Evolutionary conservation across 257 asterid species (phyloP).

Genomic region (Nicotiana tomentosiformis): DNA sequence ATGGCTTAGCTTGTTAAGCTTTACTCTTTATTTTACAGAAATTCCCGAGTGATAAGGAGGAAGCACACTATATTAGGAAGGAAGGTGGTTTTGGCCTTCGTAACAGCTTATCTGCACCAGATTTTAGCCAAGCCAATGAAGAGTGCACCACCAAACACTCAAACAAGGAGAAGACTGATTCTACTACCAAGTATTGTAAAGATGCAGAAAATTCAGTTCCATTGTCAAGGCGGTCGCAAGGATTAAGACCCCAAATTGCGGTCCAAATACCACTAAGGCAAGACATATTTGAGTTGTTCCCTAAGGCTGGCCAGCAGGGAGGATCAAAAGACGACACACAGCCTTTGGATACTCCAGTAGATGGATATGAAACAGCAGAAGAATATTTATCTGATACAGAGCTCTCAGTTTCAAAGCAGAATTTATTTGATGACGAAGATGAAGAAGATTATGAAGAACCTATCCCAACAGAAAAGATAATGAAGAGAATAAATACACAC

Average conservation of each 20-base stretch:
- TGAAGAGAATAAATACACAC: slow-evolving; percentile 60
- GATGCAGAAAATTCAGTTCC: slow-evolving; percentile 31
- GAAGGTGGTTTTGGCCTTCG: slow-evolving; percentile 30
- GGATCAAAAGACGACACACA: neutral
- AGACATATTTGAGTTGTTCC: slow-evolving; percentile 32
- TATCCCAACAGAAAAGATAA: slow-evolving; percentile 53
- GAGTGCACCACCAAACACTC: slow-evolving; percentile 23
- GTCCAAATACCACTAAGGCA: slow-evolving; percentile 55
- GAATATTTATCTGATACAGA: slow-evolving; percentile 60
- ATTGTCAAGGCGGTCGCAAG: slow-evolving; percentile 26
- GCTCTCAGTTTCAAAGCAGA: slow-evolving; percentile 46
- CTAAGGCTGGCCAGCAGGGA: slow-evolving; percentile 21
- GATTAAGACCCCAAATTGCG: slow-evolving; percentile 43
- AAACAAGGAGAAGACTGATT: neutral
- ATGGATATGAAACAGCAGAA: slow-evolving; percentile 77
- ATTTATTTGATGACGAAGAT: slow-evolving; percentile 38
- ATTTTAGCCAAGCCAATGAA: slow-evolving; percentile 6
- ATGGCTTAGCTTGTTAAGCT: neutral
- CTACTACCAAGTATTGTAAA: slow-evolving; percentile 4
- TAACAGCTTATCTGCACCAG: slow-evolving; percentile 11
- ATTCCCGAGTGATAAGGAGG: slow-evolving; percentile 47
- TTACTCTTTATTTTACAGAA: slow-evolving; percentile 37
- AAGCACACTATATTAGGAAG: slow-evolving; percentile 19
- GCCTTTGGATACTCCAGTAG: slow-evolving; percentile 30
- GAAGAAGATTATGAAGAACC: slow-evolving; percentile 41